Evolutionary conservation across 108 stramenopile genomes (phyloP), one percentile per base, ranked within the genome.

Genomic region (Nannochloropsis oceanica): DNA sequence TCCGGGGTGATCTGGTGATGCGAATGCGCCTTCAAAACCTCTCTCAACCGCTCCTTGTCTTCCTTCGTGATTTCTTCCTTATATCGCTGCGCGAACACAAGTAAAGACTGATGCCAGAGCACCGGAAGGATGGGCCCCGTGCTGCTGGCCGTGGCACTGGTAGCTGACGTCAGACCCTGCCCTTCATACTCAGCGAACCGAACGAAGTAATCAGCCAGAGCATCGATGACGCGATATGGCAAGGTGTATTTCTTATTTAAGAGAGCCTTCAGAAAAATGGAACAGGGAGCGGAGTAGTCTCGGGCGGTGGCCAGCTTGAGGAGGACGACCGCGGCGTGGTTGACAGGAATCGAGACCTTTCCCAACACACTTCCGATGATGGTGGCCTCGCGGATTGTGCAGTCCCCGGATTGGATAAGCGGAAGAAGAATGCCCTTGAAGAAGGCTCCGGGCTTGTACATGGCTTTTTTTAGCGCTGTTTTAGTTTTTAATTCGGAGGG

Each of bases 361-460:
- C 95, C 92, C 44, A 99, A 87, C 0, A 98, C 96, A 25, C 94
- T 94, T 34, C 94, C 94, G 7, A 99, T 93, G 86, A 99, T 97
- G 50, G 96, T 92, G 22, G 97, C 99, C 90, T 99, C 97, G 13
- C 97, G 93, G 20, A 99, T 88, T 0, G 97, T 98, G 88, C 98
- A 99, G 80, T 92, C 90, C 8, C 95, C 91, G 12, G 93, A 92
- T 13, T 94, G 91, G 80, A 95, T 95, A 26, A 99, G 89, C 7
- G 99, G 99, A 27, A 99, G 91, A 11, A 99, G 91, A 83, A 99
- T 96, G 10, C 99, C 99, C 91, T 98, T 98, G 93, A 95, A 98
- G 82, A 97, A 99, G 22, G 99, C 97, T 12, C 95, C 96, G 13
- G 99, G 97, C 90, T 98, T 98, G 94, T 95, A 98, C n/a, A 98